Base-by-base conservation (phyloP, 768 basidiomycete genomes). In the Rhizopogon vinicolor region DNA sequence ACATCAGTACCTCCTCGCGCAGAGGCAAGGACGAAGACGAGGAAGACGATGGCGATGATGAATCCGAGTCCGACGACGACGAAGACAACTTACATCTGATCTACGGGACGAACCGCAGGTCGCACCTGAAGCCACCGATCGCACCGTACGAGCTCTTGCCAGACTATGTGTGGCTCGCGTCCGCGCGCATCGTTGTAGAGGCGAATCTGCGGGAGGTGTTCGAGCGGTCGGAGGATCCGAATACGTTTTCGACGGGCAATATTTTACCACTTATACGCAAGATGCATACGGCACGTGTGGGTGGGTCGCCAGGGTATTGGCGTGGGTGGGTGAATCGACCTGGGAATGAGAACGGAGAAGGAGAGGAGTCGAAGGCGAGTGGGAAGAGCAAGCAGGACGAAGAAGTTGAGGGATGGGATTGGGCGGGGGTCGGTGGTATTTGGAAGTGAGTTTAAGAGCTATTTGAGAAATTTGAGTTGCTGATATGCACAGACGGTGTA, bases 361-460 rank as follows among this genome's bases (percentile, higher is more conserved):
- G 40, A 51, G 45, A n/a, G n/a, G n/a, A n/a, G n/a, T n/a, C 13
- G 9, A 22, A 25, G 29, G 13, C 10, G 25, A 45, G 16, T 29
- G 13, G 6, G 41, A 56, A 42, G 31, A 22, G 31, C 3, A 45
- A 42, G 41, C 4, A 60, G 12, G 62, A 55, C 2, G 69, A 62
- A 28, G 57, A 58, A 3, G 69, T 67, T 45, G 66, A 69, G 5
- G 81, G 81, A 4, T 82, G 80, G 80, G 82, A 83, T 60, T 84
- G 83, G 82, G 83, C 81, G 1, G 82, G 80, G 7, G 79, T 76
- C 2, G 64, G 72, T 42, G 82, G 82, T 16, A 68, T 74, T 48
- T 84, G 82, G 81, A 73, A 74, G 81, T 81, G 60, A 61, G 78
- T 68, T 3, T 2, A 9, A 33, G 13, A 45, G 14, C 13, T 19